phyloP scores from a whole-genome alignment of 441 rosid genomes.

The Omphalea diandra region DNA sequence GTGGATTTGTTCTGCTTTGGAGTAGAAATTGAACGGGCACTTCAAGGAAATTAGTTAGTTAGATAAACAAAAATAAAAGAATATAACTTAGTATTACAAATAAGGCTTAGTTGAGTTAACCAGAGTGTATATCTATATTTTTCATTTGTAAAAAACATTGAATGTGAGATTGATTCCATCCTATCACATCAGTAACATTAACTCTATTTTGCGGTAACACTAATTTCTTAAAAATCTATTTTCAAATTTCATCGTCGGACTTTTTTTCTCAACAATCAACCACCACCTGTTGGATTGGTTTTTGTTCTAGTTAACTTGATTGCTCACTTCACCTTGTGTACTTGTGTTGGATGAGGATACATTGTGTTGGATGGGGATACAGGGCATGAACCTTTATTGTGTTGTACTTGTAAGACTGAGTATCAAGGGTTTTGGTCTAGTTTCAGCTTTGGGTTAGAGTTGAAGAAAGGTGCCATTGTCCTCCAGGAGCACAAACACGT shows the following conservation, averaged over 20 bases:
- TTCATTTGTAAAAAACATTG: background rate
- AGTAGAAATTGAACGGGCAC: background rate
- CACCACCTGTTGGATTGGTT: background rate
- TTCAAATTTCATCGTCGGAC: background rate
- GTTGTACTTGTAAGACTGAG: no score
- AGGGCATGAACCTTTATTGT: no score
- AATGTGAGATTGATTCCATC: background rate
- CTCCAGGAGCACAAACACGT: background rate
- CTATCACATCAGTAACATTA: background rate
- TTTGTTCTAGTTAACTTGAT: background rate
- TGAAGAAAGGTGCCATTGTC: background rate
- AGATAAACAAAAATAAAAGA: background rate
- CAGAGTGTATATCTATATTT: background rate
- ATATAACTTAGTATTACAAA: background rate
- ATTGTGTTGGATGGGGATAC: background rate
- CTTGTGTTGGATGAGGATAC: background rate
- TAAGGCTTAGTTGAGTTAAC: conserved; percentile 7
- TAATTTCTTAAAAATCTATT: background rate
- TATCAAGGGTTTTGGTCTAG: background rate
- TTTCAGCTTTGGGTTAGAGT: background rate
- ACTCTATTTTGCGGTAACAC: background rate
- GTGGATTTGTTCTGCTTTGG: background rate
- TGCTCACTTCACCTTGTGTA: background rate
- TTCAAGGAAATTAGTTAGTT: background rate
- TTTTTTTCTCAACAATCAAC: background rate